Percentiles rank a stretch among this genome's conserved stretches.
Conservation (phyloP, 768 basidiomycete genomes). For the Pseudohyphozyma bogoriensis region DNA sequence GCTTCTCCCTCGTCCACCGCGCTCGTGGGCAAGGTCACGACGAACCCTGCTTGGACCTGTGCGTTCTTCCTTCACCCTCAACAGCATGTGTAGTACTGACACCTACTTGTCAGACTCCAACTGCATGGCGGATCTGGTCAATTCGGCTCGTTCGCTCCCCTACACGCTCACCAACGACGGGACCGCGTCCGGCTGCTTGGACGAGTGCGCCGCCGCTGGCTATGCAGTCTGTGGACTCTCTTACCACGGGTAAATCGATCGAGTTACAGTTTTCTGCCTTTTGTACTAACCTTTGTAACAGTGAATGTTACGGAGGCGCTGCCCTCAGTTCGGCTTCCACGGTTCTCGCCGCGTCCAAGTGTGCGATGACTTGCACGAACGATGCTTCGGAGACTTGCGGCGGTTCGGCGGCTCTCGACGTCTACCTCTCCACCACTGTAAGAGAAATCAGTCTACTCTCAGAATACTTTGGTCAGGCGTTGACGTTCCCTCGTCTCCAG, state of each 20-base stretch:
- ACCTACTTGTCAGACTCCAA: neutral
- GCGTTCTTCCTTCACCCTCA: neutral
- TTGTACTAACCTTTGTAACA: too few relatives aligned
- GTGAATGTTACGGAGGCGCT: too few relatives aligned
- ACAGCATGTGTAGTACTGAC: neutral
- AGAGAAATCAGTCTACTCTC: neutral
- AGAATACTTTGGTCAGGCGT: too few relatives aligned
- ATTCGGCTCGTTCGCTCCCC: neutral
- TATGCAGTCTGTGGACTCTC: neutral
- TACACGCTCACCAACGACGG: neutral
- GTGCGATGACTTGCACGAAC: slow-evolving; percentile 7
- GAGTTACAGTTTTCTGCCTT: neutral
- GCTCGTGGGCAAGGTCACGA: neutral
- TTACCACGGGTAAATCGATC: neutral
- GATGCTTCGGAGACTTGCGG: slow-evolving; percentile 12
- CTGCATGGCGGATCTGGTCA: neutral
- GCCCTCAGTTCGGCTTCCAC: neutral
- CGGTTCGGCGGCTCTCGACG: slow-evolving; percentile 7
- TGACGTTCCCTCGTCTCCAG: too few relatives aligned
- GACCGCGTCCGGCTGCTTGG: neutral
- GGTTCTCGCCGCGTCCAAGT: neutral
- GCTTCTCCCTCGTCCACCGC: neutral
- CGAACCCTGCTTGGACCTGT: neutral
- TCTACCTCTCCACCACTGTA: slow-evolving; percentile 9
- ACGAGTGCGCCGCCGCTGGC: neutral